phyloP scores from a whole-genome alignment of 2,329 filamentous ascomycete species.

The Fusarium verrucosum region DNA sequence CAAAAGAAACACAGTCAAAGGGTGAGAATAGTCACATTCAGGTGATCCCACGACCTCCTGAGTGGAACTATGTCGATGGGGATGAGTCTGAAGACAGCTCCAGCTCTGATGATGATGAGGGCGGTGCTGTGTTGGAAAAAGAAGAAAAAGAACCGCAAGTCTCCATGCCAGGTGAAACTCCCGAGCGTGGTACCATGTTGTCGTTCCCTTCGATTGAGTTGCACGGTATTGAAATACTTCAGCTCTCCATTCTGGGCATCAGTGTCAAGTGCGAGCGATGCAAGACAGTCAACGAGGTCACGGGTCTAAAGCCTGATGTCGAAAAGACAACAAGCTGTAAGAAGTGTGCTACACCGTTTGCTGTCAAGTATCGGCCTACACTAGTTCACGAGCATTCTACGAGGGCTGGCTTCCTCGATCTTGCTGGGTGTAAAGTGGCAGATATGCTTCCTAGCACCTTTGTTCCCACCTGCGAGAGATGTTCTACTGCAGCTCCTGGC shows the following conservation, averaged over 20 bases:
- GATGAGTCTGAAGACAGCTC: constrained; percentile 60
- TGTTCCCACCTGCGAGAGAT: constrained; percentile 78
- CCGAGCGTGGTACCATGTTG: constrained; percentile 77
- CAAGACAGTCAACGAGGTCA: constrained; percentile 76
- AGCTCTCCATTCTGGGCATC: constrained; percentile 72
- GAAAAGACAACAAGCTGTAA: constrained; percentile 65
- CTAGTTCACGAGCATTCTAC: constrained; percentile 77
- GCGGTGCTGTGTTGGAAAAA: constrained; percentile 53
- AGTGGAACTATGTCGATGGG: constrained; percentile 68
- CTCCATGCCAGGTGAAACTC: constrained; percentile 39
- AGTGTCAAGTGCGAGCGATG: constrained; percentile 82
- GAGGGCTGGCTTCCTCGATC: constrained; percentile 81
- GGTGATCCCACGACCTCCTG: constrained; percentile 78
- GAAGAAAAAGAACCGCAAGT: constrained; percentile 38
- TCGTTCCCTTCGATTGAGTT: constrained; percentile 82
- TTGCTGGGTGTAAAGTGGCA: constrained; percentile 76
- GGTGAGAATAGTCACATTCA: constrained; percentile 70
- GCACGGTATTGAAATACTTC: constrained; percentile 78
- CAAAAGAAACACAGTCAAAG: constrained; percentile 4
- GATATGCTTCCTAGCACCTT: constrained; percentile 85
- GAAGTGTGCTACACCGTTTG: constrained; percentile 65
- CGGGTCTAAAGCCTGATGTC: constrained; percentile 66
- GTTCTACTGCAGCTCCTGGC: constrained; percentile 75
- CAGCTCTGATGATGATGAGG: constrained; percentile 54
- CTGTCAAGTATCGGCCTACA: constrained; percentile 69